These are phyloP conservation scores for Infundibulicybe gibba DNA, from an alignment of 768 basidiomycete species.

Conservation along the genomic window DNA sequence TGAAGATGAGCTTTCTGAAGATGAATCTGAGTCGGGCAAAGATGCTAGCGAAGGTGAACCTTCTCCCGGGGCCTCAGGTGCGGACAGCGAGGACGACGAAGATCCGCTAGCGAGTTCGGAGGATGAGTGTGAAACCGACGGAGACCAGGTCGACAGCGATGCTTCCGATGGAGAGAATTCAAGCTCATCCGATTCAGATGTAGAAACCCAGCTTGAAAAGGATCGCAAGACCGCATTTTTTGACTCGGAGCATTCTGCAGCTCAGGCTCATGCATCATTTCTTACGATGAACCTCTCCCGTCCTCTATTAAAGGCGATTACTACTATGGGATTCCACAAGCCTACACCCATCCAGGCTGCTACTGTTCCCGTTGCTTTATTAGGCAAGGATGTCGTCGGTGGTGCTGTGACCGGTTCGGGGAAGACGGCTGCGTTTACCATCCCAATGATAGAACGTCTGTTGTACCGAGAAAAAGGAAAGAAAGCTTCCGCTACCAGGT, in stretches of 20 bases:
- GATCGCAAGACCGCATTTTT: slow-evolving; percentile 90
- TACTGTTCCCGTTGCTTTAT: slow-evolving; percentile 88
- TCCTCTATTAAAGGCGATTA: slow-evolving; percentile 86
- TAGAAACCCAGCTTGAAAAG: slow-evolving; percentile 61
- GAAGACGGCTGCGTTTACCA: slow-evolving; percentile 96
- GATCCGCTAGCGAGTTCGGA: slow-evolving; percentile 22
- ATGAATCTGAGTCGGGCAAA: slow-evolving; percentile 24
- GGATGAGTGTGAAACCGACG: slow-evolving; percentile 31
- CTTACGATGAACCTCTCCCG: slow-evolving; percentile 93
- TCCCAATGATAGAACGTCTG: slow-evolving; percentile 91
- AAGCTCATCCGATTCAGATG: slow-evolving; percentile 35
- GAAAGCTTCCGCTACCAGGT: slow-evolving; percentile 82
- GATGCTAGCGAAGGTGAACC: slow-evolving; percentile 21
- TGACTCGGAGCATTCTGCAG: slow-evolving; percentile 48
- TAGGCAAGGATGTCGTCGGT: slow-evolving; percentile 96
- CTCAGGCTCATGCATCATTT: slow-evolving; percentile 73
- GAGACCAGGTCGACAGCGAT: slow-evolving; percentile 20
- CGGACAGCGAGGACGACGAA: slow-evolving; percentile 24
- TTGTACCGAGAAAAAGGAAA: slow-evolving; percentile 89
- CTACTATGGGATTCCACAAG: slow-evolving; percentile 71
- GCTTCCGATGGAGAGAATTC: slow-evolving; percentile 20
- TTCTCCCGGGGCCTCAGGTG: slow-evolving; percentile 14
- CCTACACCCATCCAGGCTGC: slow-evolving; percentile 97
- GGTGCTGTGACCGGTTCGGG: slow-evolving; percentile 96
- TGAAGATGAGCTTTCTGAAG: slow-evolving; percentile 31